Base-by-base conservation (phyloP, 768 basidiomycete species). In the Naganishia antarctica region DNA sequence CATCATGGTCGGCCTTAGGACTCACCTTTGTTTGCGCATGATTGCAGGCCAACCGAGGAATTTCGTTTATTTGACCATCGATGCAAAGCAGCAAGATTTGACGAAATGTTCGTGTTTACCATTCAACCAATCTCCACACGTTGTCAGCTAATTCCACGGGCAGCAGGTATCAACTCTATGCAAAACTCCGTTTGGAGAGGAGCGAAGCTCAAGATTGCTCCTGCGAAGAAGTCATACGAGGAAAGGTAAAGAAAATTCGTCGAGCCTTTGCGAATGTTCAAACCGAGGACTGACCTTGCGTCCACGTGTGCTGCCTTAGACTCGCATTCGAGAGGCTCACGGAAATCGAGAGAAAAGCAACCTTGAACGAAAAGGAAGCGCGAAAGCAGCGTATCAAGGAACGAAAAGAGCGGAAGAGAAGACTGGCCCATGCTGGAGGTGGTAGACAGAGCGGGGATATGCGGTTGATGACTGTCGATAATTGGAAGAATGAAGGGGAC, bases 161-260 rank as follows among this genome's bases (percentile, higher is more conserved):
- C 25, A 16, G 9, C 57, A 74, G 73, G 73, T 60, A 64, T 77
- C 26, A 75, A 73, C 48, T 73, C 72, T 50, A 72, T 75, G 68
- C 71, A 71, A 18, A 71, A 72, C 21, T 72, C 73, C 2, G 72
- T 66, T 29, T 77, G 74, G 72, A 65, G 76, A 67, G 76, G 76
- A 2, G 65, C 72, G 23, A 71, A 72, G 49, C 66, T 77, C 8
- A 68, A 73, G 40, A 65, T 77, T 4, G 70, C 72, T 6, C 71
- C 72, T 49, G 76, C 76, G 28, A 74, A 73, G 58, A 70, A 70
- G 13, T 48, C 46, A 11, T 74, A 62, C 26, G 47, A 64, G 23
- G 51, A 29, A 9, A 49, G 63, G 66, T 65, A 48, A 58, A 53
- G 21, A 25, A 8, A n/a, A 4, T 32, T 32, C 28, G 23, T 46